These are phyloP conservation scores for Scheffersomyces insectosa DNA, from an alignment of 1,139 yeast genomes.

Conservation along the genomic window DNA sequence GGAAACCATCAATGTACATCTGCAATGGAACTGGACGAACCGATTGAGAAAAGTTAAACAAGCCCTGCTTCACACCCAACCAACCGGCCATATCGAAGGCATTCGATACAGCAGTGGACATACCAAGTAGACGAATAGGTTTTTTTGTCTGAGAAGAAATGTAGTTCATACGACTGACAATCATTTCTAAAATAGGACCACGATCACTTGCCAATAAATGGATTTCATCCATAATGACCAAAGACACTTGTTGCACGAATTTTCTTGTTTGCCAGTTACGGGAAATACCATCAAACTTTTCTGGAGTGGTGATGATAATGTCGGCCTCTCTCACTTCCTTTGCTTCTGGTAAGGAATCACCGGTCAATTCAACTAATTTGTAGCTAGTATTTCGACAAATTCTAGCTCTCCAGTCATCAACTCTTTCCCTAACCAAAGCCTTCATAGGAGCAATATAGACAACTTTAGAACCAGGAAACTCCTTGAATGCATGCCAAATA, in stretches of 20 bases:
- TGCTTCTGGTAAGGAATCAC: constrained; percentile 93
- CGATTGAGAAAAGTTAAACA: constrained; percentile 91
- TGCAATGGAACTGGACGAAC: constrained; percentile 97
- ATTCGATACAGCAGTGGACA: constrained; percentile 97
- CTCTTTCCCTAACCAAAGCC: constrained; percentile 94
- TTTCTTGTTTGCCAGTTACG: constrained; percentile 97
- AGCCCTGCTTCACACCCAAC: constrained; percentile 87
- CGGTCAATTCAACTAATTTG: constrained; percentile 88
- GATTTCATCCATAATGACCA: constrained; percentile 97
- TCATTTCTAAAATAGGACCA: constrained; percentile 97
- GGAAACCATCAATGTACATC: constrained; percentile 97
- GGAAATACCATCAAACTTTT: constrained; percentile 97
- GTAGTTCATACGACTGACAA: constrained; percentile 97
- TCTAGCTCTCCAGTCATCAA: constrained; percentile 87
- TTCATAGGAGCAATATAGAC: constrained; percentile 99
- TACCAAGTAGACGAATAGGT: constrained; percentile 81
- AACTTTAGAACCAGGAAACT: constrained; percentile 77
- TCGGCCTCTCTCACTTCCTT: constrained; percentile 85
- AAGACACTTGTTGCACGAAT: constrained; percentile 86
- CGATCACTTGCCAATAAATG: constrained; percentile 96
- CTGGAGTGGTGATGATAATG: constrained; percentile 94
- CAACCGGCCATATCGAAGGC: constrained; percentile 98
- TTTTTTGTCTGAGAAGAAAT: constrained; percentile 73
- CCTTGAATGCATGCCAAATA: constrained; percentile 90
- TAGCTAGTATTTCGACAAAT: constrained; percentile 63